Evolutionary conservation across 805 yeast species (phyloP).

Genomic region (Candida qinlingensis): DNA sequence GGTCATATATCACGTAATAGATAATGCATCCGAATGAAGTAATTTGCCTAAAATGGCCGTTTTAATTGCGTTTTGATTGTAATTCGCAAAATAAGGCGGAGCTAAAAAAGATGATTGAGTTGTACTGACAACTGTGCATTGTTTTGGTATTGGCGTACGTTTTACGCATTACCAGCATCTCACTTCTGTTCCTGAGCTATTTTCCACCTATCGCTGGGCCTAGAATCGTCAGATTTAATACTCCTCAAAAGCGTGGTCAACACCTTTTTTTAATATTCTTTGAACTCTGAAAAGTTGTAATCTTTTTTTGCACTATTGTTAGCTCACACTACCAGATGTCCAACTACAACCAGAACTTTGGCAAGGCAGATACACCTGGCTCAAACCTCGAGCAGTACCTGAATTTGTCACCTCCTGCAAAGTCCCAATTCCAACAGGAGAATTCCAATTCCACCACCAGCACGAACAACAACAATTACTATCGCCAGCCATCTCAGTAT

Average conservation of each 20-base stretch:
- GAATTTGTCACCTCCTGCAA: not conserved
- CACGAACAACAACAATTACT: not conserved
- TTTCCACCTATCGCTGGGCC: too few species aligned
- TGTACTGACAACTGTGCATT: too few species aligned
- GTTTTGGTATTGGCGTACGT: too few species aligned
- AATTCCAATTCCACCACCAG: not conserved
- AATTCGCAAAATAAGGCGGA: too few species aligned
- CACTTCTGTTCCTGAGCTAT: too few species aligned
- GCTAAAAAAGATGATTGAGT: too few species aligned
- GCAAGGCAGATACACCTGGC: not conserved
- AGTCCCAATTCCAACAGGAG: not conserved
- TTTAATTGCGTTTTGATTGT: too few species aligned
- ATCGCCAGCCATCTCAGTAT: not conserved
- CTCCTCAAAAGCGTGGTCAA: too few species aligned
- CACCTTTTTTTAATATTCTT: too few species aligned
- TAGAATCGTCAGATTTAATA: too few species aligned
- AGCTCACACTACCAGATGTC: not conserved
- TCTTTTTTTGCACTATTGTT: not conserved
- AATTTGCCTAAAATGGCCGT: not conserved
- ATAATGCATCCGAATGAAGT: not conserved
- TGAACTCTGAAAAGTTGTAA: too few species aligned
- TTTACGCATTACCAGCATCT: too few species aligned
- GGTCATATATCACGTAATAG: not conserved
- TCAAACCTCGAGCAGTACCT: not conserved
- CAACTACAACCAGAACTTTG: not conserved